Base-by-base conservation (phyloP, 2,329 filamentous ascomycete genomes). In the Ilyonectria robusta region DNA sequence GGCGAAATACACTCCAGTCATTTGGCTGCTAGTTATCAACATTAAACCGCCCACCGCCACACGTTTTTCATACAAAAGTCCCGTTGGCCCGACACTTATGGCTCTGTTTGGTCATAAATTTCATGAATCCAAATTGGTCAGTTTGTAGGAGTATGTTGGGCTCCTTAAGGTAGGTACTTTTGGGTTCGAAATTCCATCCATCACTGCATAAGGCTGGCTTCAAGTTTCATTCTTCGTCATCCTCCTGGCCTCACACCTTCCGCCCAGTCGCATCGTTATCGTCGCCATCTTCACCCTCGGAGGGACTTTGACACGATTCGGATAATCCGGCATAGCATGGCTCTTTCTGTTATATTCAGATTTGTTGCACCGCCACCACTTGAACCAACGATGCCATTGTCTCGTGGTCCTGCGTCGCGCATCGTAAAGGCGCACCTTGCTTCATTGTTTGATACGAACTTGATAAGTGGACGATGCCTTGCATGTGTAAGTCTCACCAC, bases 361-460 rank as follows among this genome's bases (percentile, higher is more conserved):
- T 5, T 7, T 42, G 15, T n/a, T 15, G 15, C 53, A n/a, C 21
- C 15, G n/a, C 17, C 23, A 17, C 17, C 35, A 10, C 21, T 29
- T 19, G 21, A 42, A 15, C 35, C 35, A 1, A 26, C 26, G 26
- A 6, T 56, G 7, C 13, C 21, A 2, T 11, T 19, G 53, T 42
- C 33, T 29, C 33, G n/a, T 33, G 10, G 31, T 35, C 33, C 48
- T 11, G 50, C 31, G 6, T 4, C 7, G 26, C 26, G 19, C 4
- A 23, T 6, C 37, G 61, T 61, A 35, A 69, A 42, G 6, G 48
- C 42, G 21, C 51, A 35, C 35, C 35, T 66, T 50, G 44, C n/a
- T 6, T 56, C 51, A 51, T 50, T 63, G 48, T 67, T 62, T 35
- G 47, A 50, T 56, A 29, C n/a, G 50, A 46, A 19, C 57, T 62